Evolutionary conservation across 352 stramenopile species (phyloP), one percentile per base, ranked within the genome.

Genomic region (Elongisporangium undulatum): DNA sequence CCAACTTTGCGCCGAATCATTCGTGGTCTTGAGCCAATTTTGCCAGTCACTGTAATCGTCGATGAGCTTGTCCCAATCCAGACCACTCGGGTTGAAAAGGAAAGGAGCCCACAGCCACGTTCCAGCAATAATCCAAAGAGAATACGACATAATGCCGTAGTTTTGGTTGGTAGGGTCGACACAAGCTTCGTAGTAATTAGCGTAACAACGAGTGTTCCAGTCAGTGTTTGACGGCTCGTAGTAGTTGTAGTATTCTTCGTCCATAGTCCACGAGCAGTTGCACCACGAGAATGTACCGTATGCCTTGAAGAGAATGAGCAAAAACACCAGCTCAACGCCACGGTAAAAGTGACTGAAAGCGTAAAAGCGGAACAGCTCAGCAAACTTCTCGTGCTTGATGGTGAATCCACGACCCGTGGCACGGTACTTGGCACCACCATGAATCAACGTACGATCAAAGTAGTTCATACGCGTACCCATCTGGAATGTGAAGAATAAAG

Each of bases 71-170:
- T 98, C 92, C 96, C 96, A 99, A 62, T 99, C 96, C 58, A 99
- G 90, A 29, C 95, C 98, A 41, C 98, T 95, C 19, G 97, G 97
- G 69, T 99, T 99, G 71, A 99, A 95, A 66, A 95, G 83, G 73
- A 95, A 94, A 39, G 86, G 86, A 12, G 79, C 81, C 84, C 84
- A 94, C 71, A 94, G 79, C 84, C 84, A 95, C 17, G 84, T 94
- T 16, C 70, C 79, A 76, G 91, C 94, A 55, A 98, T 98, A 45
- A 99, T 90, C 68, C 83, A 93, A 51, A 99, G 70, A 26, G 95
- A 99, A 84, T 97, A 99, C 38, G 96, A 98, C 71, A 98, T 93
- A 48, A 98, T 96, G 62, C 96, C 91, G 71, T 99, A 99, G 72
- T 99, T 98, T 66, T 96, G 90, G 59, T 98, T 96, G 16, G 89